phyloP scores from a whole-genome alignment of 805 yeast genomes.

The Hermanozyma aechmeae region DNA sequence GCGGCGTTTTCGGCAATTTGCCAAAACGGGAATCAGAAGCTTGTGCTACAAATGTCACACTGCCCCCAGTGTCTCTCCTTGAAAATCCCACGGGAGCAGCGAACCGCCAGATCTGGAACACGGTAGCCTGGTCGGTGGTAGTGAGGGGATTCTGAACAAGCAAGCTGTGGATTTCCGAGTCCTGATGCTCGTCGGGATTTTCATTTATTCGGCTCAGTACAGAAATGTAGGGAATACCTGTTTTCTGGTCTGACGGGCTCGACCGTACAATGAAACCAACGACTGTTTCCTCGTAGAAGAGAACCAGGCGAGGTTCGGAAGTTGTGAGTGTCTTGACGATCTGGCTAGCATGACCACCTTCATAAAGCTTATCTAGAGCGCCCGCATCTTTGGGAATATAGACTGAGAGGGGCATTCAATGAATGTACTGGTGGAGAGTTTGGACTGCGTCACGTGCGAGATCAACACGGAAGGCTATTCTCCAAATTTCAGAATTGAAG shows the following conservation, averaged over 20 bases:
- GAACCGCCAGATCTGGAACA: no score
- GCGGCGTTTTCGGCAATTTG: slow-evolving; percentile 3
- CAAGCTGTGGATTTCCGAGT: background rate
- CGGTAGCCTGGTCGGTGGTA: background rate
- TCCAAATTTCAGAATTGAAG: slow-evolving; percentile 5
- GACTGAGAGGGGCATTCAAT: slow-evolving; percentile 4
- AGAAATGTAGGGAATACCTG: slow-evolving; percentile 12
- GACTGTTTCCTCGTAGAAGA: slow-evolving; percentile 23
- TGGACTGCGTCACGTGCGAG: background rate
- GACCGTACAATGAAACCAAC: slow-evolving; percentile 16
- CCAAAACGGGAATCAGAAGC: slow-evolving; percentile 3
- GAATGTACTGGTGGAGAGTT: background rate
- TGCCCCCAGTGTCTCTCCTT: no score
- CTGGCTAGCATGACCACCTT: slow-evolving; percentile 2
- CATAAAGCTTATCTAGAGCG: slow-evolving; percentile 1
- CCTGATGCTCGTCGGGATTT: slow-evolving; percentile 5
- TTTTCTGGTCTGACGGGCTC: slow-evolving; percentile 3
- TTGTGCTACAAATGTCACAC: no score
- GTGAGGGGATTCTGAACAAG: no score
- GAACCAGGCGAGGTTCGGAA: slow-evolving; percentile 4
- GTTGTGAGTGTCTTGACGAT: slow-evolving; percentile 2
- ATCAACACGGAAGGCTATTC: background rate
- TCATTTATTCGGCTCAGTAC: slow-evolving; percentile 11
- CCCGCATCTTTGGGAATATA: slow-evolving; percentile 5
- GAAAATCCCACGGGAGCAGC: no score